A percentile compares a stretch with the other conserved stretches of the same genome.
phyloP scores from a whole-genome alignment of 768 basidiomycete species.

The Suillus alpinus region DNA sequence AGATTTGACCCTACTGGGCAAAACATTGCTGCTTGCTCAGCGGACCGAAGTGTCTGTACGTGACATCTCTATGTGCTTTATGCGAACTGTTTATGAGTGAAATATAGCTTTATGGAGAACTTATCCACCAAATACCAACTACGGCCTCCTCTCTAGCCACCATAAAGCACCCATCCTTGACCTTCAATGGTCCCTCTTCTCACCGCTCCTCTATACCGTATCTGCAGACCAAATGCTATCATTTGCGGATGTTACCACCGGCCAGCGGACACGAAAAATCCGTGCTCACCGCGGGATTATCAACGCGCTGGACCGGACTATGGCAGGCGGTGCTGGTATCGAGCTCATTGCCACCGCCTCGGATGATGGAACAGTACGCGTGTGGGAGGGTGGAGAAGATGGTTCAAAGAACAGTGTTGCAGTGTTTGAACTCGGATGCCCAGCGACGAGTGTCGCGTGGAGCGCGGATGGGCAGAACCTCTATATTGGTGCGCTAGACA shows the following conservation, averaged over 20 bases:
- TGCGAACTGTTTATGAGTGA: not conserved
- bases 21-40: constrained; percentile 88
- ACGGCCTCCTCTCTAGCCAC: constrained; percentile 76
- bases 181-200: constrained; percentile 83
- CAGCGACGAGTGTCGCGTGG: constrained; percentile 92
- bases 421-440: constrained; percentile 82
- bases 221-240: constrained; percentile 85
- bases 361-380: constrained; percentile 87
- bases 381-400: constrained; percentile 89
- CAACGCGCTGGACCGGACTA: constrained; percentile 84
- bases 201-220: constrained; percentile 74
- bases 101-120: constrained; percentile 81
- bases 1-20: constrained; percentile 94
- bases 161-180: constrained; percentile 93
- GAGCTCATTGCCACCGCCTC: constrained; percentile 87
- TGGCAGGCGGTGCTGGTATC: constrained; percentile 77
- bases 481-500: constrained; percentile 92
- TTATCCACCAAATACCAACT: constrained; percentile 91
- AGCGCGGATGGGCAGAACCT: constrained; percentile 86
- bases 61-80: constrained; percentile 18
- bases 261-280: constrained; percentile 76
- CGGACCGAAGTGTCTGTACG: constrained; percentile 88
- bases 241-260: constrained; percentile 79
- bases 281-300: constrained; percentile 90
- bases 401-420: constrained; percentile 70